These are phyloP conservation scores for Claviceps arundinis DNA, from an alignment of 2,329 filamentous ascomycete genomes.

Conservation along the genomic window DNA sequence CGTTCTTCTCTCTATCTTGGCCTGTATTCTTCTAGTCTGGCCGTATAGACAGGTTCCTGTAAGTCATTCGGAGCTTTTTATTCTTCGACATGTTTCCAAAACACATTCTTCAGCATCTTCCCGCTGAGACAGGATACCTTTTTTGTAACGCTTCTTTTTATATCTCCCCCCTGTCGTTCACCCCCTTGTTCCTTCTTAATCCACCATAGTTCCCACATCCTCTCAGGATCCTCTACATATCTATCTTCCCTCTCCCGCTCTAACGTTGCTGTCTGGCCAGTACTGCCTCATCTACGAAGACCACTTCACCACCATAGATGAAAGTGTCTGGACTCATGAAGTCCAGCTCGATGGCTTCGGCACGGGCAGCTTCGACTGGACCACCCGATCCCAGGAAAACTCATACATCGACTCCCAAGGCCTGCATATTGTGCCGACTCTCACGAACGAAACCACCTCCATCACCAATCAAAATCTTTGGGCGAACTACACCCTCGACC, in stretches of 20 bases:
- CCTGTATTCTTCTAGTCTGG: conserved; percentile 18
- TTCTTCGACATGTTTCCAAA: neutral
- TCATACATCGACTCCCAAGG: conserved; percentile 32
- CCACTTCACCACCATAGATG: conserved; percentile 31
- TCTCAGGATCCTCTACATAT: no score
- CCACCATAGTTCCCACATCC: no score
- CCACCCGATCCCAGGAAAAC: conserved; percentile 33
- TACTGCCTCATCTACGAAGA: conserved; percentile 40
- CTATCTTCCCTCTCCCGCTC: no score
- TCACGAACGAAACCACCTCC: conserved; percentile 27
- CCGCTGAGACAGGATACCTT: no score
- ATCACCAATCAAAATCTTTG: conserved; percentile 25
- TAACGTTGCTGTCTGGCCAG: conserved; percentile 10
- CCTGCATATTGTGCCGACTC: conserved; percentile 41
- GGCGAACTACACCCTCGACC: conserved; percentile 29
- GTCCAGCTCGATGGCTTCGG: conserved; percentile 31
- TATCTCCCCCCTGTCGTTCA: neutral
- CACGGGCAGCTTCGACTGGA: conserved; percentile 41
- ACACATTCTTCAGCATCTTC: no score
- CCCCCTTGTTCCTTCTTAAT: no score
- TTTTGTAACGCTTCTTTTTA: neutral
- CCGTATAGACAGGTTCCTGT: conserved; percentile 14
- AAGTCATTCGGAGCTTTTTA: conserved; percentile 1
- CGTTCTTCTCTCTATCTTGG: conserved; percentile 18
- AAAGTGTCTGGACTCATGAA: conserved; percentile 34